A percentile compares a stretch with the other conserved stretches of the same genome.
Evolutionary conservation across 2,329 filamentous ascomycete genomes (phyloP).

Genomic region (Elsinoe perseae): DNA sequence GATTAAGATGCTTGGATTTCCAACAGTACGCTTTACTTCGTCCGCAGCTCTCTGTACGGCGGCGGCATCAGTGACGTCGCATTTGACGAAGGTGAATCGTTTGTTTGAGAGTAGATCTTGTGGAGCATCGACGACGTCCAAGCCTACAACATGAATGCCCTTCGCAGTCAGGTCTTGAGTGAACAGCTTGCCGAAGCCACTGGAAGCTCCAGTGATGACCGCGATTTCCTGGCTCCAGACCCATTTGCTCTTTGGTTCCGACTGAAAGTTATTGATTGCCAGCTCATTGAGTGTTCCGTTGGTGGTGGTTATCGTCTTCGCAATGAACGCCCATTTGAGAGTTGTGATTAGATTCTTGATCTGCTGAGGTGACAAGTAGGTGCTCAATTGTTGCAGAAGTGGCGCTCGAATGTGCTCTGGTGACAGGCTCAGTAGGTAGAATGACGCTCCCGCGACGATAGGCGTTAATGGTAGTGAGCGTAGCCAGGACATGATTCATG

Average conservation of each 20-base stretch:
- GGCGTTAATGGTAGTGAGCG: slow-evolving; percentile 19
- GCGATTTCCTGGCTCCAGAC: slow-evolving; percentile 32
- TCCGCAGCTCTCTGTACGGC: slow-evolving; percentile 38
- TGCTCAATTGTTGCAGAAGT: slow-evolving; percentile 24
- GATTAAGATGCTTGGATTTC: slow-evolving; percentile 41
- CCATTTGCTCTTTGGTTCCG: slow-evolving; percentile 31
- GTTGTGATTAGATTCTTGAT: slow-evolving; percentile 24
- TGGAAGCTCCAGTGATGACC: slow-evolving; percentile 30
- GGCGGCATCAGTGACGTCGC: slow-evolving; percentile 43
- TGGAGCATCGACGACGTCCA: slow-evolving; percentile 32
- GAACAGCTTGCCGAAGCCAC: slow-evolving; percentile 34
- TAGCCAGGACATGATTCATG: slow-evolving; percentile 25
- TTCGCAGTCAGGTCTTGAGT: slow-evolving; percentile 29
- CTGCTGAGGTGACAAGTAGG: slow-evolving; percentile 25
- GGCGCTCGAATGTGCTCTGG: slow-evolving; percentile 26
- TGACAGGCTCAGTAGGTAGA: slow-evolving; percentile 23
- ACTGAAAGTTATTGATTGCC: slow-evolving; percentile 33
- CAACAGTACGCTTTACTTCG: slow-evolving; percentile 34
- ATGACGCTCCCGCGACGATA: slow-evolving; percentile 18
- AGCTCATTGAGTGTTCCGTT: slow-evolving; percentile 26
- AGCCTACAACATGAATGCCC: slow-evolving; percentile 33
- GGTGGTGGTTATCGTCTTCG: slow-evolving; percentile 26
- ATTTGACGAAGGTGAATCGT: slow-evolving; percentile 34
- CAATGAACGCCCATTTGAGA: slow-evolving; percentile 26
- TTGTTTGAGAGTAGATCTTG: slow-evolving; percentile 27